Evolutionary conservation across 2,329 filamentous ascomycete genomes (phyloP), one percentile per base, ranked within the genome.

Genomic region (Cordyceps farinosa): DNA sequence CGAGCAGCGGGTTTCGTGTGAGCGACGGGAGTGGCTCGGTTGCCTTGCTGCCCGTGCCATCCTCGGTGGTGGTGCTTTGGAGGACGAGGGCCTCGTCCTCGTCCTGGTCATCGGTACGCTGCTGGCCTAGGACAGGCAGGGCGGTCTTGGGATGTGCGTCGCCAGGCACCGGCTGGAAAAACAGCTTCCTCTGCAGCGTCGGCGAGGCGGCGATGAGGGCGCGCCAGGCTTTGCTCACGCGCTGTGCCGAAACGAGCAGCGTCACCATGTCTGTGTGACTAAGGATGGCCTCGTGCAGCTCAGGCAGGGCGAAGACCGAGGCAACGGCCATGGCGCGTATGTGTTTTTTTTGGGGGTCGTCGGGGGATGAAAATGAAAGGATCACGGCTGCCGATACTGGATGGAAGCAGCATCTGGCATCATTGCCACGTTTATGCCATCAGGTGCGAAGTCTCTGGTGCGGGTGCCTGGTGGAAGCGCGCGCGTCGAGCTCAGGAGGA

Each of bases 201-300:
- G 34, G 51, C 3, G 51, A 54, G 17, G 17, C 2, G 9, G 51
- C 17, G 64, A 65, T 63, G 65, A 68, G 11, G 67, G 58, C 22
- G 29, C 56, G 34, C 71, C 71, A 73, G 32, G 53, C 38, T 29
- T 56, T 69, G 50, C 66, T 68, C 27, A 73, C 69, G 1, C 70
- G 69, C 6, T 62, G 62, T 29, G 65, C 69, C 7, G 70, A 69
- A 7, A 68, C 64, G 10, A 73, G 69, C 3, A 73, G 67, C 4
- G 70, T 70, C 13, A 64, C 63, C 65, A 70, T 68, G 64, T 73
- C 70, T 6, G 71, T 61, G 9, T 68, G 65, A 15, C 67, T 42
- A 27, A 73, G 58, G 36, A 73, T 70, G 38, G 66, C 65, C 51
- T 73, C 72, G 32, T 72, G 62, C 4, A 73, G 61, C 64, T 73